Conservation (phyloP, 2,329 filamentous ascomycete genomes). For the Curvularia sp. region DNA sequence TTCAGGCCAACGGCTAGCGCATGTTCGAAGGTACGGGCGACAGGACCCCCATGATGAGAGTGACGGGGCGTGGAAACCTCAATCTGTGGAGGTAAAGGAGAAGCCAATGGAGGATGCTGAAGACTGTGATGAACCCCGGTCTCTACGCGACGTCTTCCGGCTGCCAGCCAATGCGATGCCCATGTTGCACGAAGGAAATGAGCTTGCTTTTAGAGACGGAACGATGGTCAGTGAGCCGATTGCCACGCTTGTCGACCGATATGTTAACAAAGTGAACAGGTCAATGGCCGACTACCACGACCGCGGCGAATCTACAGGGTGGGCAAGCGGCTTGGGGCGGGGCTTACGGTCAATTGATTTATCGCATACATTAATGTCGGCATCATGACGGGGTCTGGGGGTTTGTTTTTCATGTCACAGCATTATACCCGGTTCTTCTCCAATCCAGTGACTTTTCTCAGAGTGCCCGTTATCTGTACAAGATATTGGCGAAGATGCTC, state of each 20-base stretch:
- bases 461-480: neutral
- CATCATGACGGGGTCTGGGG: neutral
- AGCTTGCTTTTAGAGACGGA: constrained; percentile 39
- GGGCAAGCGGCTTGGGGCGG: constrained; percentile 29
- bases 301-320: constrained; percentile 32
- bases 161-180: constrained; percentile 35
- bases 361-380: neutral
- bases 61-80: constrained; percentile 21
- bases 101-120: neutral
- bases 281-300: constrained; percentile 33
- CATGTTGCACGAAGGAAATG: constrained; percentile 34
- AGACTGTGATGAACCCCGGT: constrained; percentile 1
- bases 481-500: neutral
- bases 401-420: neutral
- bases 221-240: constrained; percentile 25
- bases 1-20: constrained; percentile 24
- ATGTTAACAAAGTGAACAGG: constrained; percentile 20
- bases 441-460: neutral
- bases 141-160: constrained; percentile 27
- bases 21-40: constrained; percentile 20
- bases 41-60: constrained; percentile 30
- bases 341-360: constrained; percentile 20
- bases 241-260: neutral
- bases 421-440: constrained; percentile 6
- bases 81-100: neutral